Conservation (phyloP, 352 stramenopile genomes). For the Phytophthora tentaculata region DNA sequence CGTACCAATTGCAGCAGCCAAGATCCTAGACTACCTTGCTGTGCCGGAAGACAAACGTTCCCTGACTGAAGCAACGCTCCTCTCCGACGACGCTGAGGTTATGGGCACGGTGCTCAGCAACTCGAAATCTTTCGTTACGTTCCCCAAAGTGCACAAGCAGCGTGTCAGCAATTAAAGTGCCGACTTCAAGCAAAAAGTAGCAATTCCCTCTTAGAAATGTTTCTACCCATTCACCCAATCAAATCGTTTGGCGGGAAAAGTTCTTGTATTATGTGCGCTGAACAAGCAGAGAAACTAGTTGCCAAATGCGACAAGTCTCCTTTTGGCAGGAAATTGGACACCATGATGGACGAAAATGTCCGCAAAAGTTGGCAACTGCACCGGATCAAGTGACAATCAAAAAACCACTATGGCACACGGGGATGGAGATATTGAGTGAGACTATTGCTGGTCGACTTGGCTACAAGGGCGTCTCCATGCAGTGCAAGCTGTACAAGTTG, state of each 20-base stretch:
- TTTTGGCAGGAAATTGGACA: slow-evolving; percentile 9
- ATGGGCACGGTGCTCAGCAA: slow-evolving; percentile 54
- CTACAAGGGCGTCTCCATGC: slow-evolving; percentile 14
- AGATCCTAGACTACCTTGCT: slow-evolving; percentile 76
- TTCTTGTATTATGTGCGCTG: neutral
- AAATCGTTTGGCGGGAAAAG: neutral
- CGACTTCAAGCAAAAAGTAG: neutral
- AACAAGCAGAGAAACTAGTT: neutral
- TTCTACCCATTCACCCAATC: neutral
- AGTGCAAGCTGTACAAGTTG: slow-evolving; percentile 48
- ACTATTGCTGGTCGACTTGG: slow-evolving; percentile 4
- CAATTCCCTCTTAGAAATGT: neutral
- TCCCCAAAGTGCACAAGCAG: slow-evolving; percentile 60
- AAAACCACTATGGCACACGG: slow-evolving; percentile 13
- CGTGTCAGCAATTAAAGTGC: neutral
- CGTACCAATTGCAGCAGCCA: slow-evolving; percentile 57
- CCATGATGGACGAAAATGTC: slow-evolving; percentile 10
- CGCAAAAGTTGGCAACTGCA: slow-evolving; percentile 14
- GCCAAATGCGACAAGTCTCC: slow-evolving; percentile 3
- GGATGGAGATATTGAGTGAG: slow-evolving; percentile 14
- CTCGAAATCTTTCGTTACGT: slow-evolving; percentile 72
- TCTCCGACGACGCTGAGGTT: slow-evolving; percentile 36
- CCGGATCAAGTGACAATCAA: slow-evolving; percentile 5
- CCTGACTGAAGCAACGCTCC: slow-evolving; percentile 59
- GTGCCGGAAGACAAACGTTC: slow-evolving; percentile 58